phyloP scores from a whole-genome alignment of 2,329 filamentous ascomycete species.

The Colletotrichum endophyticum region DNA sequence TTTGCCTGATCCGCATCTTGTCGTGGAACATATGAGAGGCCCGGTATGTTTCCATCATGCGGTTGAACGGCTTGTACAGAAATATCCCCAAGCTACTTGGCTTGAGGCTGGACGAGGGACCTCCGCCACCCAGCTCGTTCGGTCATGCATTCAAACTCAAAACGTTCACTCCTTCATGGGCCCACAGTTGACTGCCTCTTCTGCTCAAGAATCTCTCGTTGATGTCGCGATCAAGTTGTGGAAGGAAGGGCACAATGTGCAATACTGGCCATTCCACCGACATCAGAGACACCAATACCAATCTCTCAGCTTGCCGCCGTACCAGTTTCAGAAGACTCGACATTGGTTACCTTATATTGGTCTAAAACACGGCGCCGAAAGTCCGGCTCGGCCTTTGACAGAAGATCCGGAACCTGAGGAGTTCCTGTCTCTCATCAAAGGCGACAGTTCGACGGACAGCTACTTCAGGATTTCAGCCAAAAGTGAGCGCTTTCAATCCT shows the following conservation, averaged over 20 bases:
- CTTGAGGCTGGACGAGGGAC: constrained; percentile 38
- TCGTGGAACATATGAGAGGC: constrained; percentile 33
- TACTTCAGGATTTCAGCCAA: neutral
- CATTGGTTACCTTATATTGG: constrained; percentile 27
- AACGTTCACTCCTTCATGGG: neutral
- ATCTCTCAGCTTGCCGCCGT: constrained; percentile 26
- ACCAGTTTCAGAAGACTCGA: constrained; percentile 31
- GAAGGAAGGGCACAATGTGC: constrained; percentile 15
- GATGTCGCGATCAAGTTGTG: constrained; percentile 22
- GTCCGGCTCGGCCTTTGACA: rapidly evolving
- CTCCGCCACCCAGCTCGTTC: constrained; percentile 35
- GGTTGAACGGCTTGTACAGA: constrained; percentile 25
- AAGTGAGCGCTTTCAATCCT: neutral
- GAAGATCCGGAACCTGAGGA: neutral
- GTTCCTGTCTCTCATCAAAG: neutral
- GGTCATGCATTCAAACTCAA: neutral
- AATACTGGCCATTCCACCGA: constrained; percentile 29
- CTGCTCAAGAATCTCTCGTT: neutral
- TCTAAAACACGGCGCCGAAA: neutral
- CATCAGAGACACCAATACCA: constrained; percentile 7
- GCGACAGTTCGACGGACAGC: neutral
- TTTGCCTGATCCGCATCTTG: constrained; percentile 1
- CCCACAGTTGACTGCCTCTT: constrained; percentile 8
- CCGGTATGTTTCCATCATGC: constrained; percentile 39
- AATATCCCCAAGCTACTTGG: constrained; percentile 28